Conservation (phyloP, 805 yeast genomes). For the Candida dajiaensis region DNA sequence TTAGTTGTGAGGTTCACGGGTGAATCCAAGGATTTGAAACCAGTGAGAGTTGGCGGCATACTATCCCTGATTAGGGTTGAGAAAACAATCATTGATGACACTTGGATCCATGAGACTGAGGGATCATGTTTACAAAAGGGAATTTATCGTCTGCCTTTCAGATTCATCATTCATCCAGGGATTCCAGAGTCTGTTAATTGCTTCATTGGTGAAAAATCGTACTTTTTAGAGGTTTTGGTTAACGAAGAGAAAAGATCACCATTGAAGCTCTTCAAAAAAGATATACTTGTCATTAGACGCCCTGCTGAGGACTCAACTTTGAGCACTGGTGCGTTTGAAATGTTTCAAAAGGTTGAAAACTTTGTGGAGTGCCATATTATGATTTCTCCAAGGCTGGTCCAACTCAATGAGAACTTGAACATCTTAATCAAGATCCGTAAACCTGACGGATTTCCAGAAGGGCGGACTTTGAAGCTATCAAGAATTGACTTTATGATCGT, state of each 20-base stretch:
- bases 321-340: conserved; percentile 6
- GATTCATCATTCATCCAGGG: conserved; percentile 15
- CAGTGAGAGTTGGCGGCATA: background rate
- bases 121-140: conserved; percentile 10
- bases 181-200: conserved; percentile 15
- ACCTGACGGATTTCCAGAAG: background rate
- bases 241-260: background rate
- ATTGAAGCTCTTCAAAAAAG: background rate
- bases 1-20: conserved; percentile 15
- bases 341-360: background rate
- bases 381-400: background rate
- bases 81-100: conserved; percentile 11
- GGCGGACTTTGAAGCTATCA: background rate
- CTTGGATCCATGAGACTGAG: conserved; percentile 5
- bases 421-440: background rate
- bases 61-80: conserved; percentile 3
- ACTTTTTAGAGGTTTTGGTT: conserved; percentile 6
- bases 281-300: conserved; percentile 4
- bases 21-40: conserved; percentile 6
- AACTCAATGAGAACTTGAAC: background rate
- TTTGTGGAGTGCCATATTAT: background rate
- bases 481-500: background rate
- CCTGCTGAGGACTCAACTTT: conserved; percentile 12
- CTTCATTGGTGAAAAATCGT: conserved; percentile 11
- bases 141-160: conserved; percentile 18